phyloP scores from a whole-genome alignment of 352 stramenopile genomes.

The Globisporangium polare region DNA sequence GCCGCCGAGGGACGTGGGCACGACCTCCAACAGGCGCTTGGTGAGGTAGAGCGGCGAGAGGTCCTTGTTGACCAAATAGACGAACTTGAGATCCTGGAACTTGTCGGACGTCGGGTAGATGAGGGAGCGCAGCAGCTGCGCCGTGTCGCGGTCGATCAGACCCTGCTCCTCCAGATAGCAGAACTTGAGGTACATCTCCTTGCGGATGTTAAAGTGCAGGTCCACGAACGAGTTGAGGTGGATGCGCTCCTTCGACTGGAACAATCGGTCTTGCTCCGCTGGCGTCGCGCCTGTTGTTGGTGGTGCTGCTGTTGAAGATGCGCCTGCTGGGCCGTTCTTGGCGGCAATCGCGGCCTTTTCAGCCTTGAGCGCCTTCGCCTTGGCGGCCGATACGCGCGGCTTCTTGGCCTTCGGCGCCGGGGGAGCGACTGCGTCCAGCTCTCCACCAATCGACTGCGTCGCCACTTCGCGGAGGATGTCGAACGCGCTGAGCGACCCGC shows the following conservation, averaged over 20 bases:
- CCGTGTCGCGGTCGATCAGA: conserved; percentile 60
- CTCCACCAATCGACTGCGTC: conserved; percentile 54
- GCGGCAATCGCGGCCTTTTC: conserved; percentile 13
- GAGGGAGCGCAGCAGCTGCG: conserved; percentile 65
- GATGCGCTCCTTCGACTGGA: conserved; percentile 42
- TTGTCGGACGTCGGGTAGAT: conserved; percentile 81
- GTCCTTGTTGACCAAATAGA: conserved; percentile 87
- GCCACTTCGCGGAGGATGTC: conserved; percentile 83
- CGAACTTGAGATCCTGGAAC: conserved; percentile 87
- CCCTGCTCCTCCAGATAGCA: conserved; percentile 75
- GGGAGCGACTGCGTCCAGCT: conserved; percentile 31
- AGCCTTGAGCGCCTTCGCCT: conserved; percentile 11
- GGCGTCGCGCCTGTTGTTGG: conserved; percentile 8
- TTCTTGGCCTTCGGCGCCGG: conserved; percentile 25
- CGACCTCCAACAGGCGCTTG: conserved; percentile 69
- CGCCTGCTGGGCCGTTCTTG: conserved; percentile 15
- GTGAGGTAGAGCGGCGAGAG: conserved; percentile 68
- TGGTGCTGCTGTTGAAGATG: conserved; percentile 17
- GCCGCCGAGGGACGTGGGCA: conserved; percentile 37
- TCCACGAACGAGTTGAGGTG: conserved; percentile 82
- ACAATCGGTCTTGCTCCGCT: conserved; percentile 22
- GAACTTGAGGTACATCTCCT: conserved; percentile 86
- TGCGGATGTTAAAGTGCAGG: conserved; percentile 80
- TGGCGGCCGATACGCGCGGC: conserved; percentile 3
- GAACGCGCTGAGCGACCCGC: conserved; percentile 60